These are phyloP conservation scores for Wickerhamiella alocasiicola DNA, from an alignment of 805 yeast genomes.

Conservation along the genomic window DNA sequence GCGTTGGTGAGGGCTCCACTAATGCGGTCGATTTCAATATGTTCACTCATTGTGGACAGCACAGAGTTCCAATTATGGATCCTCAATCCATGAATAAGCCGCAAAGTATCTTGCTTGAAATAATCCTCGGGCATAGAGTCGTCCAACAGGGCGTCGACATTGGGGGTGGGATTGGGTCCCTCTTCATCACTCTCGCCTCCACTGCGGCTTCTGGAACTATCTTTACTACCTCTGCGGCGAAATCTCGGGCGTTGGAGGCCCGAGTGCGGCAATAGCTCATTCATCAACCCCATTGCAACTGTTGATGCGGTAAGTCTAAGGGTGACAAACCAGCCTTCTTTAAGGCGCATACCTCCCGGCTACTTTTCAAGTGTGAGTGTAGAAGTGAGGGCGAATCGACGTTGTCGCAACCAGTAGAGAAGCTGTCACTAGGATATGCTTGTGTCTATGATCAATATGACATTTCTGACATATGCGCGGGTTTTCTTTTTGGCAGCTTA, in stretches of 20 bases:
- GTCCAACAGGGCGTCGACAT: conserved; percentile 50
- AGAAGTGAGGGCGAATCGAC: too few species aligned
- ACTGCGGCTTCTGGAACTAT: conserved; percentile 8
- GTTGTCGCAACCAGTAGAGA: too few species aligned
- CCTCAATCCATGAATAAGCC: conserved; percentile 46
- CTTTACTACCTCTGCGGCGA: conserved; percentile 11
- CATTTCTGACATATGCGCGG: too few species aligned
- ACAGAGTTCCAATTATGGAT: conserved; percentile 73
- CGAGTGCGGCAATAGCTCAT: conserved; percentile 8
- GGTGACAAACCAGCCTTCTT: not conserved
- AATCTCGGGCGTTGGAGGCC: conserved; percentile 8
- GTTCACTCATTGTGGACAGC: conserved; percentile 28
- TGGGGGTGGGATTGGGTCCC: conserved; percentile 19
- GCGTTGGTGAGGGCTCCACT: conserved; percentile 92
- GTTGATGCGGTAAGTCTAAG: too few species aligned
- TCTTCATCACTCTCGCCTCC: conserved; percentile 10
- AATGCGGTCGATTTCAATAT: conserved; percentile 50
- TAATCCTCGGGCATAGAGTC: conserved; percentile 71
- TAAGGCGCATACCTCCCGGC: too few species aligned
- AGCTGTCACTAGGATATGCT: too few species aligned
- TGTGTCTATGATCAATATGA: too few species aligned
- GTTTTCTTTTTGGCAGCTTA: too few species aligned
- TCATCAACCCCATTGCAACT: too few species aligned
- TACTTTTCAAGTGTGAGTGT: too few species aligned
- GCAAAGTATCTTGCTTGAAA: conserved; percentile 67